A percentile compares a stretch with the other conserved stretches of the same genome.
These are phyloP conservation scores for Pythium volutum DNA, from an alignment of 352 stramenopile genomes.

Conservation along the genomic window DNA sequence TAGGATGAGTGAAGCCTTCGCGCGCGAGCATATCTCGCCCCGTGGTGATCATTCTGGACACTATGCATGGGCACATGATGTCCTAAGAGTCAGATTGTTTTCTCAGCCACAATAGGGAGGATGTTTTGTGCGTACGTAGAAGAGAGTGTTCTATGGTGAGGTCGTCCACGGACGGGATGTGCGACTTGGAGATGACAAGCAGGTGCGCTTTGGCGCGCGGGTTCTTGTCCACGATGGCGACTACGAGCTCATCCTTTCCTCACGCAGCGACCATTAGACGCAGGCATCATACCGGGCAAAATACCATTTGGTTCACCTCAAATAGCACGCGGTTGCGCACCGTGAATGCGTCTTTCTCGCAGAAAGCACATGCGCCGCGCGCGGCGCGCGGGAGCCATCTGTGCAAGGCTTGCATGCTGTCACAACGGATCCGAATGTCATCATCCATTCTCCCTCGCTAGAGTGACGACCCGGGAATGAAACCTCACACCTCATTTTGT, in stretches of 20 bases:
- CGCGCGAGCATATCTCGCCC: constrained; percentile 46
- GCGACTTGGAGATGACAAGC: constrained; percentile 59
- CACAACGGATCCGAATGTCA: neutral
- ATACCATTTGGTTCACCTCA: constrained; percentile 27
- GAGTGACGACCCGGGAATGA: constrained; percentile 1
- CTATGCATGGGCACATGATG: no score
- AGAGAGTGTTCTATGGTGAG: constrained; percentile 38
- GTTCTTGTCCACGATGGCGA: constrained; percentile 59
- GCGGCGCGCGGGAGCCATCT: constrained; percentile 12
- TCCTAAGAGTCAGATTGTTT: neutral
- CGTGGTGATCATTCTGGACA: constrained; percentile 55
- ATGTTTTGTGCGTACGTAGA: constrained; percentile 32
- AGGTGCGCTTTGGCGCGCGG: constrained; percentile 51
- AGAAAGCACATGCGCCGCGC: constrained; percentile 46
- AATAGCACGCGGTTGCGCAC: constrained; percentile 52
- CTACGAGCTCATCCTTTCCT: constrained; percentile 49
- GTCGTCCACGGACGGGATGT: constrained; percentile 54
- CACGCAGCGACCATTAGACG: neutral
- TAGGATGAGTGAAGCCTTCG: constrained; percentile 34
- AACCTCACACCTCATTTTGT: constrained; percentile 24
- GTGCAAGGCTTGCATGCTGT: neutral
- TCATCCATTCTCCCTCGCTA: neutral
- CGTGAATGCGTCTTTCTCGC: constrained; percentile 43
- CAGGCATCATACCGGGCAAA: neutral
- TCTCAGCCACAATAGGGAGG: neutral